Percentiles rank a stretch among this genome's conserved stretches.
These are phyloP conservation scores for Aspergillus carbonarius DNA, from an alignment of 2,329 filamentous ascomycete species.

Conservation along the genomic window DNA sequence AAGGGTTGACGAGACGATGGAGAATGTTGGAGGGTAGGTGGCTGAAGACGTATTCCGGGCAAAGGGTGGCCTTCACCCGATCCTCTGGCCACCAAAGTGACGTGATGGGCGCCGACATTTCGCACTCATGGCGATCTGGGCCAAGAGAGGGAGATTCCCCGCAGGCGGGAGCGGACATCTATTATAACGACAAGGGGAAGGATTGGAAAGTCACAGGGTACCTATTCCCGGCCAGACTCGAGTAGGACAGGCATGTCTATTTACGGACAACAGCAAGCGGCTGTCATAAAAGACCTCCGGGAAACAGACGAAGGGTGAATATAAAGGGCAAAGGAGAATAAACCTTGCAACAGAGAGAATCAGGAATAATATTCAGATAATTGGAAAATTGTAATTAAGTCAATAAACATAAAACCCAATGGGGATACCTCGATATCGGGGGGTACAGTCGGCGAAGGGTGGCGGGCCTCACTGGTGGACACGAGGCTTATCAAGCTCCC, in stretches of 20 bases:
- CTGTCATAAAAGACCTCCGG: conserved; percentile 1
- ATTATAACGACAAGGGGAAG: conserved; percentile 8
- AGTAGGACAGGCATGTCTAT: conserved; percentile 6
- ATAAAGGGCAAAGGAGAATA: not conserved
- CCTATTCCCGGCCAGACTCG: not conserved
- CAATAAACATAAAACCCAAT: conserved; percentile 7
- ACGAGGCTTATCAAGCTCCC: conserved; percentile 28
- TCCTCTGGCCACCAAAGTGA: conserved; percentile 50
- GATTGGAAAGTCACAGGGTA: not conserved
- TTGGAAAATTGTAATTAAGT: conserved; percentile 2
- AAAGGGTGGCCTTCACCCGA: conserved; percentile 44
- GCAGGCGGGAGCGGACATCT: not conserved
- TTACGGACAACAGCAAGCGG: conserved; percentile 5
- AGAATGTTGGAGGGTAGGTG: conserved; percentile 37
- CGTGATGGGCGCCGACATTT: conserved; percentile 31
- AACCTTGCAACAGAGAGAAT: not conserved
- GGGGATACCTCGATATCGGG: conserved; percentile 8
- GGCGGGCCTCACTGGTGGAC: conserved; percentile 10
- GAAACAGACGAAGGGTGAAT: not conserved
- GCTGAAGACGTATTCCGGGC: conserved; percentile 41
- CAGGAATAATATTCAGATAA: not conserved
- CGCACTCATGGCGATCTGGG: conserved; percentile 17
- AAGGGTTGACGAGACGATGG: conserved; percentile 37
- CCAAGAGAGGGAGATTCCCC: conserved; percentile 1
- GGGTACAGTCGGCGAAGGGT: conserved; percentile 2